Conservation (phyloP, 2,329 filamentous ascomycete species). For the Fusarium sp. region DNA sequence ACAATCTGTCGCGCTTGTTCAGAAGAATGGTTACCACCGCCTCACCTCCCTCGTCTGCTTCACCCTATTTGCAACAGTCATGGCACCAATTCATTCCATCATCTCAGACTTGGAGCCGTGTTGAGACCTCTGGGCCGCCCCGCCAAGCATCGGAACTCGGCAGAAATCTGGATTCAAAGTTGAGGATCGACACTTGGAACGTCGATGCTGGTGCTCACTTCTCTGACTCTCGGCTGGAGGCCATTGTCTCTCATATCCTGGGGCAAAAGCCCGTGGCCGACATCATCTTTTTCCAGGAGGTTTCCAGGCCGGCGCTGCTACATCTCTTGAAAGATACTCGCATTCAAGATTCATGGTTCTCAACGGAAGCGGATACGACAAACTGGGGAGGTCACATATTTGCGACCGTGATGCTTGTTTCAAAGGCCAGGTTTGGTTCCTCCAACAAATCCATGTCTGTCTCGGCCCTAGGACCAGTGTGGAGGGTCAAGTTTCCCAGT, state of each 20-base stretch:
- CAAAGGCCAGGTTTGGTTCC: slow-evolving; percentile 41
- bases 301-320: slow-evolving; percentile 36
- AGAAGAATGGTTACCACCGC: neutral
- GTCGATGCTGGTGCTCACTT: slow-evolving; percentile 39
- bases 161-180: slow-evolving; percentile 25
- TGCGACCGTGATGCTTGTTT: slow-evolving; percentile 45
- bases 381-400: slow-evolving; percentile 42
- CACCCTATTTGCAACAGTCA: slow-evolving; percentile 6
- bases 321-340: slow-evolving; percentile 41
- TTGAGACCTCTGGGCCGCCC: slow-evolving; percentile 14
- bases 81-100: slow-evolving; percentile 19
- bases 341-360: slow-evolving; percentile 47
- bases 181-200: slow-evolving; percentile 50
- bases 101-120: slow-evolving; percentile 2
- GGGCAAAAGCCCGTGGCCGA: neutral
- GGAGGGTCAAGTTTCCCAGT: slow-evolving; percentile 47
- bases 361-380: slow-evolving; percentile 45
- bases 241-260: slow-evolving; percentile 45
- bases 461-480: slow-evolving; percentile 45
- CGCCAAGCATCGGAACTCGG: slow-evolving; percentile 34
- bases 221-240: slow-evolving; percentile 36
- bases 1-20: neutral
- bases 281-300: slow-evolving; percentile 20
- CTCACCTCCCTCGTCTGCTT: neutral
- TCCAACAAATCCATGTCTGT: neutral